Conservation (phyloP, 495 filamentous ascomycete genomes). For the Physcia stellaris region DNA sequence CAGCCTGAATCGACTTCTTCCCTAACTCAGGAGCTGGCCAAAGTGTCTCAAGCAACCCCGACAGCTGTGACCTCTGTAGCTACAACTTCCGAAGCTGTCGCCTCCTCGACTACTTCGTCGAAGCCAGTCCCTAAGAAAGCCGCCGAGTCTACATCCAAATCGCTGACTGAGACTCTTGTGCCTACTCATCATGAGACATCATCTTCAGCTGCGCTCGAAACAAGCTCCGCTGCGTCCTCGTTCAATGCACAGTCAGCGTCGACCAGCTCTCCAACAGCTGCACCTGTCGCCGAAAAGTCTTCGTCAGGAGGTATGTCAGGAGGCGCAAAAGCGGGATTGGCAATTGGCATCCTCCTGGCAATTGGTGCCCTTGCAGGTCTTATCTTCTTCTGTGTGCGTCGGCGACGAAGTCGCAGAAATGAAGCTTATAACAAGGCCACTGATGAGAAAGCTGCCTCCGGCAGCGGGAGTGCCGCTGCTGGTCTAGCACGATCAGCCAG, state of each 20-base stretch:
- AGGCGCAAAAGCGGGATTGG: conserved; percentile 71
- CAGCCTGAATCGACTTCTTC: conserved; percentile 9
- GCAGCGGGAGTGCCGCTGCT: conserved; percentile 17
- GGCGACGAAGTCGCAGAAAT: conserved; percentile 47
- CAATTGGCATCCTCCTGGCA: conserved; percentile 58
- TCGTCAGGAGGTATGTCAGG: conserved; percentile 40
- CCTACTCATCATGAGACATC: not conserved
- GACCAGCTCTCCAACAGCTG: not conserved
- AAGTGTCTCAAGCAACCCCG: not conserved
- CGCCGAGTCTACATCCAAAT: not conserved
- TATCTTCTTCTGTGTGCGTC: conserved; percentile 49
- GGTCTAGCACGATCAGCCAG: conserved; percentile 26
- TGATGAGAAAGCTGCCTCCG: conserved; percentile 40
- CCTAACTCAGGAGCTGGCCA: conserved; percentile 2
- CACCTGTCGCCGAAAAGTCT: not conserved
- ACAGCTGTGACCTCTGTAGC: not conserved
- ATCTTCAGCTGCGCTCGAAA: not conserved
- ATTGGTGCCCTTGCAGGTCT: conserved; percentile 47
- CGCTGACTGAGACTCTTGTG: not conserved
- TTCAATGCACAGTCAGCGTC: not conserved
- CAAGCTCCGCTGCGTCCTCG: not conserved
- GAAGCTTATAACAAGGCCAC: conserved; percentile 32
- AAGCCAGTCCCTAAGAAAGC: not conserved
- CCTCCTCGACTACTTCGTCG: not conserved
- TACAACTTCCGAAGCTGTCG: not conserved